Conservation (phyloP, 2,329 filamentous ascomycete species). For the Colletotrichum higginsianum region DNA sequence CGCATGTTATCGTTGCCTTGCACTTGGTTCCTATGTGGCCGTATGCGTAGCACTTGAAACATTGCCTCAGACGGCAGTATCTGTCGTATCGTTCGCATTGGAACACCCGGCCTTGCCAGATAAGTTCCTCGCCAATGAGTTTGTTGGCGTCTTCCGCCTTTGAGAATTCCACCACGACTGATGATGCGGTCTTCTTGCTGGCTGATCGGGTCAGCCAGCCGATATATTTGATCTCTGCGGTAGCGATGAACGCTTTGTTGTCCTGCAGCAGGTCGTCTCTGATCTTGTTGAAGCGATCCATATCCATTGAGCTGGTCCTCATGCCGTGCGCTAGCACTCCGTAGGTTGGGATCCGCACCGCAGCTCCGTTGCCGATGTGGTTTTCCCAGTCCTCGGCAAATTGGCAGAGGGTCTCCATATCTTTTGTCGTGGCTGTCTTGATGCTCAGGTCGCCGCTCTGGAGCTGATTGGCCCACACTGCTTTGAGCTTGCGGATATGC, state of each 20-base stretch:
- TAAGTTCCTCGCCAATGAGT: conserved; percentile 13
- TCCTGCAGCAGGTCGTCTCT: conserved; percentile 15
- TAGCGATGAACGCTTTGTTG: conserved; percentile 14
- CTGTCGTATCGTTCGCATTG: conserved; percentile 24
- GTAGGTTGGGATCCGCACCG: conserved; percentile 5
- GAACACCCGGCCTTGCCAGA: conserved; percentile 11
- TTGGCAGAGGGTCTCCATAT: conserved; percentile 18
- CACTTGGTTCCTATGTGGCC: conserved; percentile 39
- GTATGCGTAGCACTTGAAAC: conserved; percentile 29
- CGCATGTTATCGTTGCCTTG: conserved; percentile 34
- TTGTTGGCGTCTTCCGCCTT: conserved; percentile 15
- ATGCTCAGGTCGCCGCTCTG: conserved; percentile 16
- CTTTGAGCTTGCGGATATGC: conserved; percentile 12
- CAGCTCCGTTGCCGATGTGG: conserved; percentile 12
- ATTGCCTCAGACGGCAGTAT: conserved; percentile 33
- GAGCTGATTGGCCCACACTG: conserved; percentile 7
- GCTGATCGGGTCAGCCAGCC: conserved; percentile 14
- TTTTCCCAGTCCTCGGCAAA: conserved; percentile 14
- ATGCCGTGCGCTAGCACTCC: conserved; percentile 14
- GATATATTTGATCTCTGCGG: conserved; percentile 24
- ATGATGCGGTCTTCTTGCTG: background rate
- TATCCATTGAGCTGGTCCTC: conserved; percentile 18
- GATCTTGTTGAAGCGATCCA: background rate
- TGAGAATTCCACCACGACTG: conserved; percentile 5
- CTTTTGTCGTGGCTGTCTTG: conserved; percentile 19